Evolutionary conservation across 345 rosid species (phyloP).

Genomic region (Lepidium sativum): DNA sequence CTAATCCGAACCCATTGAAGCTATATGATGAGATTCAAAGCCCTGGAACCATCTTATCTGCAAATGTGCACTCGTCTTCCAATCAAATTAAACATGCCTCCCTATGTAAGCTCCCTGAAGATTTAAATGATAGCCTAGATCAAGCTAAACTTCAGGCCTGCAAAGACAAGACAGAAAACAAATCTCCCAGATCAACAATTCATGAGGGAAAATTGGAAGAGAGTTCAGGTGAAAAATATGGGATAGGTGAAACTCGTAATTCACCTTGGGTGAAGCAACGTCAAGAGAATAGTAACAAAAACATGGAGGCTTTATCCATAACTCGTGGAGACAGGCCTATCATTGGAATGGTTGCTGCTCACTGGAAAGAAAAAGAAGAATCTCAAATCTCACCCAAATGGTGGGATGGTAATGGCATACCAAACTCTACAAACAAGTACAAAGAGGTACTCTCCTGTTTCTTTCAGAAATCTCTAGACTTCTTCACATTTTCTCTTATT

Average conservation of each 20-base stretch:
- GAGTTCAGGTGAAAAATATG: conserved; percentile 22
- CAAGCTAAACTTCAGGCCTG: conserved; percentile 25
- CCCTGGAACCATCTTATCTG: conserved; percentile 59
- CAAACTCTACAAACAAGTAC: conserved; percentile 89
- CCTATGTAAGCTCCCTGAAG: conserved; percentile 31
- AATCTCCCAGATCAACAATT: conserved; percentile 21
- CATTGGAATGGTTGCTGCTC: conserved; percentile 84
- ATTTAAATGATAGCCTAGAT: conserved; percentile 17
- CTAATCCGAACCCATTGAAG: conserved; percentile 51
- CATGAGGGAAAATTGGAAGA: conserved; percentile 12
- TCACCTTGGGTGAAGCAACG: conserved; percentile 47
- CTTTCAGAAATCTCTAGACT: background rate
- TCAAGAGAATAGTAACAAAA: conserved; percentile 17
- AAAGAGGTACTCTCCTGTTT: conserved; percentile 55
- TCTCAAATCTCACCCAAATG: conserved; percentile 56
- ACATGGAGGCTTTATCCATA: conserved; percentile 17
- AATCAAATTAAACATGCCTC: conserved; percentile 36
- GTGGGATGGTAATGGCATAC: conserved; percentile 99
- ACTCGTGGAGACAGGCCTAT: conserved; percentile 77
- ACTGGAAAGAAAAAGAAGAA: conserved; percentile 64
- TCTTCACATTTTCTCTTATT: background rate
- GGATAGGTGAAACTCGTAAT: conserved; percentile 35
- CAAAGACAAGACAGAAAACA: conserved; percentile 33
- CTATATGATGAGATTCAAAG: conserved; percentile 77
- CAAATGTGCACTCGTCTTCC: conserved; percentile 37